Evolutionary conservation across 164 flowering plant species (phyloP).

Genomic region (Malania oleifera): DNA sequence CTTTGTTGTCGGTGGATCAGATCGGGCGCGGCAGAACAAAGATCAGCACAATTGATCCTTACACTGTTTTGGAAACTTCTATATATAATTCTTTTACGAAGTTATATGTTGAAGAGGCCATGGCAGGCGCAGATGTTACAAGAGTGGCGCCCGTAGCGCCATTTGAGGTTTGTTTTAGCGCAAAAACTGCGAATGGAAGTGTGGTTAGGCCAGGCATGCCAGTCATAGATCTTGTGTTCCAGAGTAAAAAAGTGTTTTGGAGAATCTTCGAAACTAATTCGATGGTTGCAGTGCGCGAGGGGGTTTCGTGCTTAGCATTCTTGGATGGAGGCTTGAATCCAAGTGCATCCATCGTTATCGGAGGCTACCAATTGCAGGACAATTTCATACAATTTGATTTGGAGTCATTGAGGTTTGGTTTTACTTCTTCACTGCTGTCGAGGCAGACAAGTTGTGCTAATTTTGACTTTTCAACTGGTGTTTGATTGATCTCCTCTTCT

Average conservation of each 20-base stretch:
- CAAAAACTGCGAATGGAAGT: not conserved
- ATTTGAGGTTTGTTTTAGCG: constrained; percentile 10
- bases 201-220: constrained; percentile 9
- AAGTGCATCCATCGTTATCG: constrained; percentile 10
- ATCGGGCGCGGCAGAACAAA: not conserved
- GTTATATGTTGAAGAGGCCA: constrained; percentile 4
- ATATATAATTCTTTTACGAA: constrained; percentile 1
- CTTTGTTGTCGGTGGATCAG: not conserved
- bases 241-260: constrained; percentile 10
- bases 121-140: constrained; percentile 2
- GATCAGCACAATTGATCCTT: constrained; percentile 13
- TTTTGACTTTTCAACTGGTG: constrained; percentile 5
- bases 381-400: constrained; percentile 12
- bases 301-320: constrained; percentile 4
- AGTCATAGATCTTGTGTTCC: constrained; percentile 11
- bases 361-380: constrained; percentile 14
- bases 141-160: constrained; percentile 10
- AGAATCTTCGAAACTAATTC: constrained; percentile 14
- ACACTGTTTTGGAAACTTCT: constrained; percentile 3
- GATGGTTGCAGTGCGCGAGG: constrained; percentile 5
- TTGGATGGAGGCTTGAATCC: constrained; percentile 12
- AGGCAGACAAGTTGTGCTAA: constrained; percentile 16
- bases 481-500: constrained; percentile 35
- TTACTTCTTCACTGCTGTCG: constrained; percentile 14
- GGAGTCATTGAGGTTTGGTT: constrained; percentile 10